Evolutionary conservation across 2,329 filamentous ascomycete species (phyloP).

Genomic region (Lecanoromycetidae sp.): DNA sequence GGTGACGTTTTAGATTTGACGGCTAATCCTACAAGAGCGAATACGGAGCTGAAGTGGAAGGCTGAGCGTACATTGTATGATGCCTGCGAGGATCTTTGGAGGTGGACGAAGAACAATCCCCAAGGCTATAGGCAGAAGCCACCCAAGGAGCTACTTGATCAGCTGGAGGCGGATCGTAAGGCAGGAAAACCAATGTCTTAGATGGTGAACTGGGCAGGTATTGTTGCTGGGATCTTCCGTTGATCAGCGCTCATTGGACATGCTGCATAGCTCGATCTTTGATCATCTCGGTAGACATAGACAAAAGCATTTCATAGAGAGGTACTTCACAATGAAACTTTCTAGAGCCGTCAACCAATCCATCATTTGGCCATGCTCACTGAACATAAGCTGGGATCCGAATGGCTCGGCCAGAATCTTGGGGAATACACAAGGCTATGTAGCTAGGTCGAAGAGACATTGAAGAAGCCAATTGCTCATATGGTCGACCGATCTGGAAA

Average conservation of each 20-base stretch:
- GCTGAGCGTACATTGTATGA: slow-evolving; percentile 82
- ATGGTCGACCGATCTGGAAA: slow-evolving; percentile 16
- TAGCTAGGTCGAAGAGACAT: slow-evolving; percentile 12
- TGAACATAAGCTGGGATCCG: neutral
- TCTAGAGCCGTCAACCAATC: too few relatives aligned
- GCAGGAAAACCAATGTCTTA: slow-evolving; percentile 3
- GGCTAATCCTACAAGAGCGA: slow-evolving; percentile 76
- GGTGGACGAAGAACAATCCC: slow-evolving; percentile 94
- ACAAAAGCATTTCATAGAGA: too few relatives aligned
- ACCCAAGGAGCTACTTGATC: slow-evolving; percentile 66
- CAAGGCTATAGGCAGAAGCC: slow-evolving; percentile 86
- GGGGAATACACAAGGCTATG: slow-evolving; percentile 6
- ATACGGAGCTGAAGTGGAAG: slow-evolving; percentile 84
- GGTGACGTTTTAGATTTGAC: slow-evolving; percentile 94
- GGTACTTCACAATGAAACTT: too few relatives aligned
- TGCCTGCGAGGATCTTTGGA: slow-evolving; percentile 88
- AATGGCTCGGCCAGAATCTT: slow-evolving; percentile 8
- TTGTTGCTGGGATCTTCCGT: neutral
- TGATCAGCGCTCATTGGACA: too few relatives aligned
- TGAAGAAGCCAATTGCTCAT: slow-evolving; percentile 13
- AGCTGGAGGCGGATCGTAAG: slow-evolving; percentile 36
- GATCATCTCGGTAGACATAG: neutral
- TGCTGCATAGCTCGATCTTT: neutral
- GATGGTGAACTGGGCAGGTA: neutral
- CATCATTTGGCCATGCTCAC: too few relatives aligned